Evolutionary conservation across 257 asterid genomes (phyloP).

Genomic region (Penstemon newberryi): DNA sequence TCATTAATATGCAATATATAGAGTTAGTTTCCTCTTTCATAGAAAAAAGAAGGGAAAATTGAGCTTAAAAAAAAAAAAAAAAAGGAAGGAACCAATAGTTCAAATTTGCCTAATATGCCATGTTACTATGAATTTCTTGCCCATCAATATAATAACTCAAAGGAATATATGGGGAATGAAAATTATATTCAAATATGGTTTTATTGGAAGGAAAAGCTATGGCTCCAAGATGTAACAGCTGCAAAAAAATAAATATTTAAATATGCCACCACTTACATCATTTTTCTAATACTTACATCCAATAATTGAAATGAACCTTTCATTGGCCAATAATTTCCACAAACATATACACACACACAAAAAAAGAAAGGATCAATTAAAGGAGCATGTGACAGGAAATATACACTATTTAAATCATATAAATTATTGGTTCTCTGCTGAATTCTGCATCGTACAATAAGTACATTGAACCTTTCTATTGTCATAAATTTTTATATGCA

Average conservation of each 20-base stretch:
- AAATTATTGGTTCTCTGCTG: slow-evolving; percentile 13
- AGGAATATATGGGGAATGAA: slow-evolving; percentile 21
- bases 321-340: slow-evolving; percentile 29
- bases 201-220: slow-evolving; percentile 32
- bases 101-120: slow-evolving; percentile 30
- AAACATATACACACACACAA: slow-evolving; percentile 22
- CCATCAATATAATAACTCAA: slow-evolving; percentile 14
- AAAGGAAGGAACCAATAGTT: too few relatives aligned
- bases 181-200: slow-evolving; percentile 18
- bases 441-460: slow-evolving; percentile 25
- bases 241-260: slow-evolving; percentile 25
- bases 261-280: slow-evolving; percentile 20
- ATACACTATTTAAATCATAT: slow-evolving; percentile 11
- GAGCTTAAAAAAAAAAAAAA: too few relatives aligned
- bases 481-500: background rate
- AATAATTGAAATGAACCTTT: slow-evolving; percentile 42
- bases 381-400: slow-evolving; percentile 31
- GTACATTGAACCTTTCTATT: slow-evolving; percentile 38
- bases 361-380: slow-evolving; percentile 1
- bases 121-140: slow-evolving; percentile 25
- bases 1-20: too few relatives aligned
- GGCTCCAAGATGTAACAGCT: slow-evolving; percentile 42
- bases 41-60: too few relatives aligned
- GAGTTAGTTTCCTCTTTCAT: too few relatives aligned
- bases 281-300: slow-evolving; percentile 25